Base-by-base conservation (phyloP, 2,329 filamentous ascomycete genomes). In the Scytalidium sp. region DNA sequence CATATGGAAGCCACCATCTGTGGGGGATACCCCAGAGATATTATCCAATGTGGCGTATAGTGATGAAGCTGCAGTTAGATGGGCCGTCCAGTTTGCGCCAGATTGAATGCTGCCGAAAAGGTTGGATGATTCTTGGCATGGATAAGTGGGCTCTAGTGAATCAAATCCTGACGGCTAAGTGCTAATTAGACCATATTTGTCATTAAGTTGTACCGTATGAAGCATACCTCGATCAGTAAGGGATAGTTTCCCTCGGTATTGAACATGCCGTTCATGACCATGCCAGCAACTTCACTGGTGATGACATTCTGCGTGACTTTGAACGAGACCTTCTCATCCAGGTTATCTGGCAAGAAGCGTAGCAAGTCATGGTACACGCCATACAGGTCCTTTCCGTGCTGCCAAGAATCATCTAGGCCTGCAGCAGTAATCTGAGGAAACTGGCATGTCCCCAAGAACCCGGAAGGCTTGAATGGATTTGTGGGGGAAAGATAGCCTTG, bases 261-360 rank as follows among this genome's bases (percentile, higher is more conserved):
- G 68, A 81, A 87, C 83, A 90, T 90, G 50, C 85, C 89, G 49
- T 78, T 72, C 48, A 90, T 76, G 6, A 93, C 66, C 80, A 90
- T 89, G 49, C 85, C 80, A 10, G 86, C 87, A 15, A 93, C 88
- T 67, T 94, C 87, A 60, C 81, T 87, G 2, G 90, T 94, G 61
- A 95, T 93, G 45, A 84, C 75, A 67, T 94, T 94, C 64, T 88
- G 88, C 0, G 89, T 92, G 10, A 93, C 88, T 47, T 88, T 79
- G 67, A 85, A 93, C 44, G 67, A 68, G 27, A 88, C 74, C 15
- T 71, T 72, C 22, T 75, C 63, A 23, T 50, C 39, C 32, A 75
- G 67, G 3, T 70, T 68, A 5, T 64, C 53, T 0, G 88, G 88
- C 1, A 94, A 70, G 64, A 93, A 88, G 2, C 70, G 63, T 0